phyloP scores from a whole-genome alignment of 208 protist genomes.

The Eutreptiella sp. region DNA sequence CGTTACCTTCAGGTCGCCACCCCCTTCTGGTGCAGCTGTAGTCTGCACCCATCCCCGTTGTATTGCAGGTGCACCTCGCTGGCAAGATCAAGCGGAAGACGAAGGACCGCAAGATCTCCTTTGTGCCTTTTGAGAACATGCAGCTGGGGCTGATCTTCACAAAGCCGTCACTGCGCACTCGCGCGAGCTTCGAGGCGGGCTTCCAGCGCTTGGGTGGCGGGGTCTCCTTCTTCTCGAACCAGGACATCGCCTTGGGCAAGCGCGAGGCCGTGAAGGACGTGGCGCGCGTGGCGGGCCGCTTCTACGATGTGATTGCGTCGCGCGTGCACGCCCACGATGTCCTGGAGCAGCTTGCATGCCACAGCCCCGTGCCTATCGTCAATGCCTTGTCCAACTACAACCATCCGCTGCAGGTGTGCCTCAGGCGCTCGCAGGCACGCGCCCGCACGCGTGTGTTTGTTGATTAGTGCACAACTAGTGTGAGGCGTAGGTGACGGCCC shows the following conservation, averaged over 20 bases:
- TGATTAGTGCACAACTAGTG: too few relatives aligned
- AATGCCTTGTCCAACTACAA: conserved; percentile 64
- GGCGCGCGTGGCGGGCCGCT: conserved; percentile 49
- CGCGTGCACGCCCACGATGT: too few relatives aligned
- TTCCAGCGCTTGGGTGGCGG: conserved; percentile 66
- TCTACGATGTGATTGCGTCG: conserved; percentile 51
- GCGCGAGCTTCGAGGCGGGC: conserved; percentile 61
- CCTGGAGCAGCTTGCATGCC: conserved; percentile 37
- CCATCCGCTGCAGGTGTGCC: conserved; percentile 56
- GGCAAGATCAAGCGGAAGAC: too few relatives aligned
- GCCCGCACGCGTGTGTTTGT: too few relatives aligned
- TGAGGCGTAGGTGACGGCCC: too few relatives aligned
- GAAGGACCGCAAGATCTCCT: too few relatives aligned
- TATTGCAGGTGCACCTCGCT: too few relatives aligned
- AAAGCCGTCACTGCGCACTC: conserved; percentile 63
- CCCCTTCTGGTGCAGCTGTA: too few relatives aligned
- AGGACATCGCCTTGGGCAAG: conserved; percentile 49
- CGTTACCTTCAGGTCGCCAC: too few relatives aligned
- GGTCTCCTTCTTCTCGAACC: conserved; percentile 56
- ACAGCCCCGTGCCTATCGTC: conserved; percentile 57
- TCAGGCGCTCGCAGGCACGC: too few relatives aligned
- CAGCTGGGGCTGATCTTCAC: conserved; percentile 64
- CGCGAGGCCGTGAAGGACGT: conserved; percentile 57
- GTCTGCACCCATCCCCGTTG: too few relatives aligned
- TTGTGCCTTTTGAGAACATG: too few relatives aligned